Conservation (phyloP, 1,139 yeast genomes). For the Candida mesenterica region DNA sequence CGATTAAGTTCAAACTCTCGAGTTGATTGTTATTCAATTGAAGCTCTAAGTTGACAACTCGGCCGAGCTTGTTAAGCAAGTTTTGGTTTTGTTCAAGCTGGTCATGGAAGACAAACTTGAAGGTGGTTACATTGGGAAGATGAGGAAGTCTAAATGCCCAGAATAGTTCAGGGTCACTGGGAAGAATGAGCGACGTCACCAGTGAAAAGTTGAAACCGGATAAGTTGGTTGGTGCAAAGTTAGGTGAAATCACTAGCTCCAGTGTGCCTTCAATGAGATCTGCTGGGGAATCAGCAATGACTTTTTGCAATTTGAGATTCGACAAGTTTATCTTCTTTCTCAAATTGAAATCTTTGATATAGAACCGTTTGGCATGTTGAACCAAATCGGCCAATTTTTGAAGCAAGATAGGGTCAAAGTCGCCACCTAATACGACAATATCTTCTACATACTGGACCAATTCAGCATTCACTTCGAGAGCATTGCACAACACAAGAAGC, state of each 20-base stretch:
- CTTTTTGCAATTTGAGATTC: neutral
- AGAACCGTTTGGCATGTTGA: neutral
- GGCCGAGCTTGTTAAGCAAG: conserved; percentile 13
- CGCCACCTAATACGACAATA: conserved; percentile 17
- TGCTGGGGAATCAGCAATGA: neutral
- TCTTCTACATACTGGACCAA: conserved; percentile 24
- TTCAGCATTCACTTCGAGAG: conserved; percentile 29
- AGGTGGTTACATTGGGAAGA: conserved; percentile 12
- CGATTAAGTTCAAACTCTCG: conserved; percentile 10
- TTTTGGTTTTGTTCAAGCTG: conserved; percentile 7
- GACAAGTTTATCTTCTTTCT: neutral
- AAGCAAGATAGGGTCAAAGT: neutral
- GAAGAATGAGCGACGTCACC: conserved; percentile 14
- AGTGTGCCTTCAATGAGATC: neutral
- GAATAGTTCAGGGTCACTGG: conserved; percentile 13
- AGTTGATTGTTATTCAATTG: conserved; percentile 2
- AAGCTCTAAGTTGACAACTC: conserved; percentile 24
- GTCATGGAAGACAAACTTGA: conserved; percentile 17
- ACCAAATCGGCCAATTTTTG: neutral
- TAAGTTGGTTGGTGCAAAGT: neutral
- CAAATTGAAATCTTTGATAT: conserved; percentile 1
- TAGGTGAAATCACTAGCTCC: neutral
- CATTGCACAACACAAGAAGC: conserved; percentile 24
- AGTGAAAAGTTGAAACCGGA: neutral
- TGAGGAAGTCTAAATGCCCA: conserved; percentile 15